phyloP scores from a whole-genome alignment of 75 land plant species.

The Cunninghamia lanceolata region DNA sequence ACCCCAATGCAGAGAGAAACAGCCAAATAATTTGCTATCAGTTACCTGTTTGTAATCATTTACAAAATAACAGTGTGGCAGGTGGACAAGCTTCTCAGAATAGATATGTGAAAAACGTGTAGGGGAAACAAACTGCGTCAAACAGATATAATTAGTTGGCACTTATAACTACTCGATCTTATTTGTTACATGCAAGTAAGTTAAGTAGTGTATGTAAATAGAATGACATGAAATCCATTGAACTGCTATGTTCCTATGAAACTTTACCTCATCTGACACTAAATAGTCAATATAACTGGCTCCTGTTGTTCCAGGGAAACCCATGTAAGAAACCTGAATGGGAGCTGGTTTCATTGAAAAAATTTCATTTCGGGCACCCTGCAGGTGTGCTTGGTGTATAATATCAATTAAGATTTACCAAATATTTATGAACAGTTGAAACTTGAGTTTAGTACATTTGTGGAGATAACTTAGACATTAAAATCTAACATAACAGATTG shows the following conservation, averaged over 20 bases:
- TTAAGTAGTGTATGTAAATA: not conserved
- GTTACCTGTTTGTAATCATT: conserved; percentile 60
- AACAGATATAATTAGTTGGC: not conserved
- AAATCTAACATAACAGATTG: not conserved
- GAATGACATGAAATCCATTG: not conserved
- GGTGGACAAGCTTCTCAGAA: conserved; percentile 51
- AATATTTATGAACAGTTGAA: not conserved
- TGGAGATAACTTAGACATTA: not conserved
- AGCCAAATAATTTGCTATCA: not conserved
- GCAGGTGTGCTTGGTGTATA: conserved; percentile 1
- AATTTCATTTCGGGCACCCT: conserved; percentile 60
- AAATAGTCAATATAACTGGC: conserved; percentile 57
- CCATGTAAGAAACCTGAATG: conserved; percentile 61
- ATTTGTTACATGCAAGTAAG: no score
- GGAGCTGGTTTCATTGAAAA: conserved; percentile 62
- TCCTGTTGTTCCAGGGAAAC: conserved; percentile 58
- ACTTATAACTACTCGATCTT: not conserved
- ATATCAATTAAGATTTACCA: not conserved
- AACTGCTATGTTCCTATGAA: not conserved
- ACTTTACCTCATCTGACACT: conserved; percentile 48
- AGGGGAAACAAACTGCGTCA: conserved; percentile 53
- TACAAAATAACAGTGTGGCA: conserved; percentile 63
- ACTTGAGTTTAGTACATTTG: not conserved
- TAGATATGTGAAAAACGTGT: conserved; percentile 41
- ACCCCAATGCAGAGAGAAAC: not conserved